phyloP scores from a whole-genome alignment of 108 stramenopile genomes.

The Bacterosira constricta region DNA sequence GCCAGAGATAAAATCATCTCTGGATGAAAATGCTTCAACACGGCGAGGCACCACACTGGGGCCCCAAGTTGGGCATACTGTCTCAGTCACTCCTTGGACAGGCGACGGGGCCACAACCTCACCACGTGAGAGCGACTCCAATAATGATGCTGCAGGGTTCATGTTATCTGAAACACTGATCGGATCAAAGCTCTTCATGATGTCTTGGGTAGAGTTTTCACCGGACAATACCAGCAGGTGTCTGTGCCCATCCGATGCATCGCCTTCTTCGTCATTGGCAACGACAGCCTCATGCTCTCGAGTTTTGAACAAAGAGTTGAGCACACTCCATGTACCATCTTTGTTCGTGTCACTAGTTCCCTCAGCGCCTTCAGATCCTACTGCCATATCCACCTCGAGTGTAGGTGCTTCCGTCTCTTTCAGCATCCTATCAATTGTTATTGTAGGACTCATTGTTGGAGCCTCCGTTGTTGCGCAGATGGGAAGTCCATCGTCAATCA shows the following conservation, averaged over 20 bases:
- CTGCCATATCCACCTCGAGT: neutral
- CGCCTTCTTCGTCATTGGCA: neutral
- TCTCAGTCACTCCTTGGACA: conserved; percentile 10
- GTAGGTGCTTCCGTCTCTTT: conserved; percentile 45
- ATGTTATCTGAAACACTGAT: conserved; percentile 19
- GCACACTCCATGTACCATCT: neutral
- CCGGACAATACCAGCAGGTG: conserved; percentile 8
- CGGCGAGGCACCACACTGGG: conserved; percentile 38
- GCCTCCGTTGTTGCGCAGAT: conserved; percentile 43
- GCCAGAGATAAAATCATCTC: neutral
- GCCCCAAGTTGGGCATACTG: conserved; percentile 38
- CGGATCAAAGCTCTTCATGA: conserved; percentile 15
- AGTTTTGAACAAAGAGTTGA: conserved; percentile 27
- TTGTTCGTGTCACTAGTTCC: neutral
- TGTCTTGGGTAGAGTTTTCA: neutral
- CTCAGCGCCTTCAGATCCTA: neutral
- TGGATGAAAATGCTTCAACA: neutral
- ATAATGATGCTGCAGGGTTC: conserved; percentile 11
- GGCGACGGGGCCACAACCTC: neutral
- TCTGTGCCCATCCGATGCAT: conserved; percentile 3
- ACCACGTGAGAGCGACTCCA: conserved; percentile 4
- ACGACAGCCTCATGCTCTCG: conserved; percentile 8
- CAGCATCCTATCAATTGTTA: conserved; percentile 14
- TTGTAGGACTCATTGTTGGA: conserved; percentile 49
- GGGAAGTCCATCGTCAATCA: conserved; percentile 49